Percentiles rank a stretch among this genome's conserved stretches.
Conservation (phyloP, 2,329 filamentous ascomycete genomes). For the Calonectria ilicicola region DNA sequence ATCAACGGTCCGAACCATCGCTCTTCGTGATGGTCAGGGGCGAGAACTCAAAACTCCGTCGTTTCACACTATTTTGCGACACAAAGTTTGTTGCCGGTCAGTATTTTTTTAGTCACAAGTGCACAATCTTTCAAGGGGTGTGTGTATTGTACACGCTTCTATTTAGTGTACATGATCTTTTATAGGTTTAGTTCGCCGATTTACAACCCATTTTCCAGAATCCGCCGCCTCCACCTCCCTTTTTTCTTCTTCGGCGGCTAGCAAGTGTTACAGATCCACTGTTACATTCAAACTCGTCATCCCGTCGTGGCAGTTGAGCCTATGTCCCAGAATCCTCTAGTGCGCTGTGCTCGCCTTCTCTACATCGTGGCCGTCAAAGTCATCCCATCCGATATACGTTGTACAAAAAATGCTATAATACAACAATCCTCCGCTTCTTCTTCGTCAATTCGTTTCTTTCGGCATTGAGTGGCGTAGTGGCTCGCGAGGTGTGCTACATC, state of each 20-base stretch:
- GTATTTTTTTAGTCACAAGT: no score
- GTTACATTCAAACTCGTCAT: neutral
- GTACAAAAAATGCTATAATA: constrained; percentile 41
- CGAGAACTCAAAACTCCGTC: neutral
- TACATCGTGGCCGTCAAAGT: constrained; percentile 7
- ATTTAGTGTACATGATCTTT: constrained; percentile 9
- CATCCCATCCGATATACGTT: constrained; percentile 32
- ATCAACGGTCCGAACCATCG: neutral
- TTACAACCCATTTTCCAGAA: neutral
- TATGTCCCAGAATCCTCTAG: neutral
- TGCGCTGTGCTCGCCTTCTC: constrained; percentile 4
- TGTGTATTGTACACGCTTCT: neutral
- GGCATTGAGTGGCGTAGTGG: constrained; percentile 3
- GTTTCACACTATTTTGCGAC: neutral
- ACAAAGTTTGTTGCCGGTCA: neutral
- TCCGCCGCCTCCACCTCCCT: neutral
- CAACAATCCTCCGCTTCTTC: constrained; percentile 26
- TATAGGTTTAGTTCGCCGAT: neutral
- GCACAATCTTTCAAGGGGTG: no score
- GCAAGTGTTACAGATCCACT: constrained; percentile 26
- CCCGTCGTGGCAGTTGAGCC: neutral
- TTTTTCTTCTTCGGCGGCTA: neutral
- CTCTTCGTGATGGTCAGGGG: neutral
- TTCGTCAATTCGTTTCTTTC: constrained; percentile 1
- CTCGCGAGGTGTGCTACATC: constrained; percentile 20